Conservation (phyloP, 2,329 filamentous ascomycete species). For the Colletotrichum sp. region DNA sequence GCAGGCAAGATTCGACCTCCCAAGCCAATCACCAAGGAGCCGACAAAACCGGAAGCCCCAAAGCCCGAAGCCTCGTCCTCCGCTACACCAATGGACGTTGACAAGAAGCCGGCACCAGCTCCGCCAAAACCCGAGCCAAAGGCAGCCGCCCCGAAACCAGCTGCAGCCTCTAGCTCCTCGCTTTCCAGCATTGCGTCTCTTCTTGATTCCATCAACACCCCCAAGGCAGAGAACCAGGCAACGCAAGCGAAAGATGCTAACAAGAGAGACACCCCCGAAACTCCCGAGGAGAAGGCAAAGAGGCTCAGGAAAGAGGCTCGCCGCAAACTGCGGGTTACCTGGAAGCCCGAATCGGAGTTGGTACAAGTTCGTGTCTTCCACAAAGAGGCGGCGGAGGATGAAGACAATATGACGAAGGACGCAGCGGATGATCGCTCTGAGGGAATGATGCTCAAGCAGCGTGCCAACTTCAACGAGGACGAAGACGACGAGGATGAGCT, state of each 20-base stretch:
- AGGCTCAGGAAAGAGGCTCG: slow-evolving; percentile 76
- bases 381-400: slow-evolving; percentile 74
- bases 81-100: slow-evolving; percentile 16
- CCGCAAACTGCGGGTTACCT: slow-evolving; percentile 72
- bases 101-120: slow-evolving; percentile 20
- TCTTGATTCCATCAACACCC: slow-evolving; percentile 54
- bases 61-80: slow-evolving; percentile 19
- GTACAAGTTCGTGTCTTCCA: slow-evolving; percentile 73
- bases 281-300: slow-evolving; percentile 68
- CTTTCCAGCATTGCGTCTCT: slow-evolving; percentile 59
- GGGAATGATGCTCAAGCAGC: slow-evolving; percentile 69
- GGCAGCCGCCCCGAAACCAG: slow-evolving; percentile 28
- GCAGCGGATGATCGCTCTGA: slow-evolving; percentile 76
- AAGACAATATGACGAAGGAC: slow-evolving; percentile 72
- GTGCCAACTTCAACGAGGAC: slow-evolving; percentile 51
- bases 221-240: slow-evolving; percentile 50
- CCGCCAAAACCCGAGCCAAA: slow-evolving; percentile 29
- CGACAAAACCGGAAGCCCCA: slow-evolving; percentile 22
- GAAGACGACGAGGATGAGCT: slow-evolving; percentile 63
- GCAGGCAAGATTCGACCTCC: slow-evolving; percentile 53
- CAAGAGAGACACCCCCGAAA: slow-evolving; percentile 59
- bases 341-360: slow-evolving; percentile 71
- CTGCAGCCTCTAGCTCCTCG: slow-evolving; percentile 36
- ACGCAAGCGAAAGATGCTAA: slow-evolving; percentile 52
- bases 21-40: slow-evolving; percentile 33